Percentiles rank a stretch among this genome's conserved stretches.
phyloP scores from a whole-genome alignment of 208 protist genomes.

The Strigomonas culicis region DNA sequence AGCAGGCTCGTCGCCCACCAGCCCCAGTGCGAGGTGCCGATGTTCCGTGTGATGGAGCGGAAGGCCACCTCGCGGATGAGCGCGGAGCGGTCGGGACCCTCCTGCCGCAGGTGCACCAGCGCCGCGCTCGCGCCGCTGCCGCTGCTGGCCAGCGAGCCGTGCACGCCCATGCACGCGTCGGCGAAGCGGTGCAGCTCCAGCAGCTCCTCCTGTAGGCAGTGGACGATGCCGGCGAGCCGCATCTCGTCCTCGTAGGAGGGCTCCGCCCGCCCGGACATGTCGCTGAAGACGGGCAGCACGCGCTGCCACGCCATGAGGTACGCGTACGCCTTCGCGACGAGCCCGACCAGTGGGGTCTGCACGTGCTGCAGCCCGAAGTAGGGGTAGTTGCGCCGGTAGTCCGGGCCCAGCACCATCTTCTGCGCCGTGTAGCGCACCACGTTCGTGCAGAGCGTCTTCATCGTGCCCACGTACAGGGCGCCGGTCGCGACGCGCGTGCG shows the following conservation, averaged over 20 bases:
- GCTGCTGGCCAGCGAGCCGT: slow-evolving; percentile 52
- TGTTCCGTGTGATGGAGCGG: slow-evolving; percentile 74
- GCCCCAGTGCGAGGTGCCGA: slow-evolving; percentile 88
- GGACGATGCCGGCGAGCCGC: slow-evolving; percentile 66
- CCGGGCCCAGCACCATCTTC: slow-evolving; percentile 68
- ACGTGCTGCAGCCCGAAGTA: slow-evolving; percentile 85
- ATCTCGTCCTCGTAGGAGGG: slow-evolving; percentile 70
- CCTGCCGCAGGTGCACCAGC: slow-evolving; percentile 70
- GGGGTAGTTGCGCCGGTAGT: slow-evolving; percentile 73
- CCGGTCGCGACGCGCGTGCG: slow-evolving; percentile 71
- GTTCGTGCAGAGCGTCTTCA: slow-evolving; percentile 62
- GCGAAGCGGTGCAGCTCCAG: slow-evolving; percentile 55
- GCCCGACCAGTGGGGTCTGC: slow-evolving; percentile 75
- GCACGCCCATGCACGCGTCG: slow-evolving; percentile 54
- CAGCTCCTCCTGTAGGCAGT: slow-evolving; percentile 72
- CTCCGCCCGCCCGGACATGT: slow-evolving; percentile 18
- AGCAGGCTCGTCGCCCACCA: slow-evolving; percentile 79
- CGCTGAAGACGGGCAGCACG: slow-evolving; percentile 51
- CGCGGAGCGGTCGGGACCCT: slow-evolving; percentile 58
- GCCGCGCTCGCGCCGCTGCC: slow-evolving; percentile 31
- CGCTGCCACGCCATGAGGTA: slow-evolving; percentile 69
- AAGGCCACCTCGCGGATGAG: slow-evolving; percentile 85
- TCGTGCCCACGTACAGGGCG: slow-evolving; percentile 57
- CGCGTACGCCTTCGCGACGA: slow-evolving; percentile 69
- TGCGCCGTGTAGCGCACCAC: slow-evolving; percentile 57